These are phyloP conservation scores for Aureobasidium musti DNA, from an alignment of 2,329 filamentous ascomycete species.

Conservation along the genomic window DNA sequence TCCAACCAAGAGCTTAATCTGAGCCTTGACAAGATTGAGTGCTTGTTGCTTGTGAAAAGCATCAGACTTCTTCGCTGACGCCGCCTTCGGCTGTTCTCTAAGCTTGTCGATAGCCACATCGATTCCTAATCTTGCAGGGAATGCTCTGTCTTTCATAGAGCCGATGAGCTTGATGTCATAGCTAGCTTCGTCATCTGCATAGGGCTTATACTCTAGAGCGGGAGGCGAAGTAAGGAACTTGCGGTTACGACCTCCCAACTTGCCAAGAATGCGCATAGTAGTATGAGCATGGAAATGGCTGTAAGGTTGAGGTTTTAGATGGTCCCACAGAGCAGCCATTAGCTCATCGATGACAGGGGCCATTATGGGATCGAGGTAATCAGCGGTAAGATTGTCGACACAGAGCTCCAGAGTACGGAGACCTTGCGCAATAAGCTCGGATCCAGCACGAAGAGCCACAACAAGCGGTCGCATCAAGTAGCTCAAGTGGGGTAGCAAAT, in stretches of 20 bases:
- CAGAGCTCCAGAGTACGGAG: conserved; percentile 92
- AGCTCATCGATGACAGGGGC: conserved; percentile 97
- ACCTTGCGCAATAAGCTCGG: conserved; percentile 91
- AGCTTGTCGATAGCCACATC: conserved; percentile 87
- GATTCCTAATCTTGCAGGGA: conserved; percentile 82
- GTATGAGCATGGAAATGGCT: conserved; percentile 98
- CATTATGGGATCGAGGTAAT: conserved; percentile 99
- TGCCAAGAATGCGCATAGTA: conserved; percentile 94
- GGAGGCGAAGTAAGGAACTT: conserved; percentile 93
- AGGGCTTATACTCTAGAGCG: conserved; percentile 78
- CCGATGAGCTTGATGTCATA: conserved; percentile 88
- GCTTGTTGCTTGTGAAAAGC: conserved; percentile 91
- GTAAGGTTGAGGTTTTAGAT: conserved; percentile 89
- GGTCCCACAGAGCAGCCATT: conserved; percentile 96
- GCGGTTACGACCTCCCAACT: conserved; percentile 90
- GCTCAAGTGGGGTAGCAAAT: conserved; percentile 89
- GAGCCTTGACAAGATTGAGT: conserved; percentile 80
- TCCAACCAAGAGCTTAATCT: conserved; percentile 88
- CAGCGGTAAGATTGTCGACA: conserved; percentile 95
- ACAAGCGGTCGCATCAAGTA: conserved; percentile 97
- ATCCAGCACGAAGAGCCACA: conserved; percentile 88
- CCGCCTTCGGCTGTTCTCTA: conserved; percentile 71
- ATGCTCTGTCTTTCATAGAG: conserved; percentile 83
- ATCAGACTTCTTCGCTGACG: conserved; percentile 67
- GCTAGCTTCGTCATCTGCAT: conserved; percentile 82